Evolutionary conservation across 2,329 filamentous ascomycete species (phyloP), one percentile per base, ranked within the genome.

Genomic region (Dissoconium aciculare): DNA sequence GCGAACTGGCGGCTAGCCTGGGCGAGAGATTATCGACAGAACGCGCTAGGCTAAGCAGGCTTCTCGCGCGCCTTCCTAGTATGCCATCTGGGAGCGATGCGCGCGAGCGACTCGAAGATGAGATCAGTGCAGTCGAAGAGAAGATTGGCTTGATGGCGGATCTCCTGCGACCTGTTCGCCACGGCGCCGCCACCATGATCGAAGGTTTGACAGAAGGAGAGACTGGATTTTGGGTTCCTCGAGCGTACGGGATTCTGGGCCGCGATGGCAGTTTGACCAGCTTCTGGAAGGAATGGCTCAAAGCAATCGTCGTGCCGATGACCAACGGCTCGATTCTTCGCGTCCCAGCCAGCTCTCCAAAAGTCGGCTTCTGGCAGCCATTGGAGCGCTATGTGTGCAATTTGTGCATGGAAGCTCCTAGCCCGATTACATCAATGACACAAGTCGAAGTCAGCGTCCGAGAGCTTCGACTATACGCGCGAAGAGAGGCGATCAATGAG

Each of bases 201-300:
- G 89, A 98, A 52, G 89, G 89, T 12, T 64, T 98, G 38, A 95
- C 87, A 0, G 82, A 91, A 42, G 85, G 87, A 26, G 89, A 95
- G 52, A 94, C 83, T 31, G 89, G 87, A 2, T 74, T 95, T 37
- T 98, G 89, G 89, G 84, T 83, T 30, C 89, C 89, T 11, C 71
- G 89, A 41, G 84, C 87, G 1, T 98, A 92, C 51, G 89, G 89
- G 35, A 77, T 98, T 38, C 65, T 98, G 39, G 89, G 89, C 17
- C 71, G 81, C 39, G 89, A 98, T 52, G 66, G 67, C 9, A 77
- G 74, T 37, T 70, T 91, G 58, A 84, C 85, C 41, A 72, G 74
- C 17, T 95, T 98, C 58, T 98, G 87, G 85, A 95, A 95, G 56
- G 89, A 98, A 54, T 98, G 89, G 89, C 68, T 98, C 28, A 78